These are phyloP conservation scores for Juglanconis juglandina DNA, from an alignment of 2,329 filamentous ascomycete genomes.

Conservation along the genomic window DNA sequence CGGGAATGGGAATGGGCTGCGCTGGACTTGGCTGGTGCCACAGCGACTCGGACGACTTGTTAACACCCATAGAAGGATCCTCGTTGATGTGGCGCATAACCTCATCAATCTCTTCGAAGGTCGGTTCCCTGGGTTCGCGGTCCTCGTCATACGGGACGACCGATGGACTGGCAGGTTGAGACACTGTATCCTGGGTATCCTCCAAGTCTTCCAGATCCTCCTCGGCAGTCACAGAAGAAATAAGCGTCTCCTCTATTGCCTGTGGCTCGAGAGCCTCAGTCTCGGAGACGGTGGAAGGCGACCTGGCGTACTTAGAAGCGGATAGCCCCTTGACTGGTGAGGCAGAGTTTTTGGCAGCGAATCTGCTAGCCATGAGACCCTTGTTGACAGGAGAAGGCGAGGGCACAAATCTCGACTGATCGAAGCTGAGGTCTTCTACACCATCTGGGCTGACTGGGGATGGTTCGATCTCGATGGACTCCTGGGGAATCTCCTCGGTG, in stretches of 20 bases:
- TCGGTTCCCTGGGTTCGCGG: slow-evolving; percentile 33
- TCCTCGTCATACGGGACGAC: slow-evolving; percentile 22
- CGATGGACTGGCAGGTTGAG: slow-evolving; percentile 29
- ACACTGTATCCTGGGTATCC: slow-evolving; percentile 28
- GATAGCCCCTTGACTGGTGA: slow-evolving; percentile 37
- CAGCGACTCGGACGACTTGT: slow-evolving; percentile 52
- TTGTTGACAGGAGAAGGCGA: slow-evolving; percentile 22
- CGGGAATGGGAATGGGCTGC: slow-evolving; percentile 34
- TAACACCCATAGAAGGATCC: slow-evolving; percentile 71
- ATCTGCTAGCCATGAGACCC: slow-evolving; percentile 30
- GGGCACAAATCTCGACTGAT: slow-evolving; percentile 5
- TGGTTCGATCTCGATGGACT: slow-evolving; percentile 30
- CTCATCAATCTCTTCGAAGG: slow-evolving; percentile 84
- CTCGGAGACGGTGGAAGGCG: slow-evolving; percentile 30
- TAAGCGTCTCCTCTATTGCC: slow-evolving; percentile 16
- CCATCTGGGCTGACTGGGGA: slow-evolving; percentile 11
- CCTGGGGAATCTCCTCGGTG: slow-evolving; percentile 19
- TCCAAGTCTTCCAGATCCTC: slow-evolving; percentile 24
- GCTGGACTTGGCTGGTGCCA: slow-evolving; percentile 45
- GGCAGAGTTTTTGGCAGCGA: slow-evolving; percentile 29
- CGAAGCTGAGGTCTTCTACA: not conserved
- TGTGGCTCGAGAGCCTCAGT: slow-evolving; percentile 9
- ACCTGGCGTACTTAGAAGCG: slow-evolving; percentile 45
- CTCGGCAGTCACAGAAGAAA: slow-evolving; percentile 21
- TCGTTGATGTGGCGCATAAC: slow-evolving; percentile 84